Evolutionary conservation across 805 yeast species (phyloP).

Genomic region (Cyberlindnera petersonii): DNA sequence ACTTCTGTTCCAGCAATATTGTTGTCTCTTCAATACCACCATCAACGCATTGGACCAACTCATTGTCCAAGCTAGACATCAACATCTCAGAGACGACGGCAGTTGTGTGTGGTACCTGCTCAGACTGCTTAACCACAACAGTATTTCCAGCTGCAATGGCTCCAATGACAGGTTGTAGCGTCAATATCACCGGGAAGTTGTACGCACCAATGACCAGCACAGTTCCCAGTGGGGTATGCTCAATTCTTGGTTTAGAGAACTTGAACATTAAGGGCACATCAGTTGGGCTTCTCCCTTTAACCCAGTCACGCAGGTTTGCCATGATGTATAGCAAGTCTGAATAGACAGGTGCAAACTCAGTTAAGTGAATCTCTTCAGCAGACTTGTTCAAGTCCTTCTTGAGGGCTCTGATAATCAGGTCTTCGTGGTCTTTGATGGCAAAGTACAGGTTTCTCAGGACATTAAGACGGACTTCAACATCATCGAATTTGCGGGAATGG

Average conservation of each 20-base stretch:
- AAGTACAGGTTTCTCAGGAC: constrained; percentile 67
- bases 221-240: constrained; percentile 50
- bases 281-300: constrained; percentile 41
- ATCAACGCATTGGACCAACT: constrained; percentile 57
- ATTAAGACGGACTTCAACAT: constrained; percentile 45
- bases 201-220: constrained; percentile 74
- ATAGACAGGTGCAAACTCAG: constrained; percentile 51
- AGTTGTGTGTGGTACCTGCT: constrained; percentile 61
- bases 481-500: constrained; percentile 41
- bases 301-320: constrained; percentile 56
- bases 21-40: constrained; percentile 69
- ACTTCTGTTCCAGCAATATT: constrained; percentile 52
- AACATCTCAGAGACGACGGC: constrained; percentile 53
- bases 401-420: constrained; percentile 53
- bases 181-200: constrained; percentile 70
- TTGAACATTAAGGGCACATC: constrained; percentile 19
- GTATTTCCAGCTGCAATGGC: constrained; percentile 86
- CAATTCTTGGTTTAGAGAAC: constrained; percentile 16
- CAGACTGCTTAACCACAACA: constrained; percentile 50
- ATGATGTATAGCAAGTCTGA: constrained; percentile 60
- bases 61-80: constrained; percentile 47
- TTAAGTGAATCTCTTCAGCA: constrained; percentile 52
- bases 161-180: constrained; percentile 64
- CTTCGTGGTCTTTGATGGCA: constrained; percentile 55
- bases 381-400: constrained; percentile 65